Conservation (phyloP, 2,329 filamentous ascomycete genomes). For the Lithohypha guttulata region DNA sequence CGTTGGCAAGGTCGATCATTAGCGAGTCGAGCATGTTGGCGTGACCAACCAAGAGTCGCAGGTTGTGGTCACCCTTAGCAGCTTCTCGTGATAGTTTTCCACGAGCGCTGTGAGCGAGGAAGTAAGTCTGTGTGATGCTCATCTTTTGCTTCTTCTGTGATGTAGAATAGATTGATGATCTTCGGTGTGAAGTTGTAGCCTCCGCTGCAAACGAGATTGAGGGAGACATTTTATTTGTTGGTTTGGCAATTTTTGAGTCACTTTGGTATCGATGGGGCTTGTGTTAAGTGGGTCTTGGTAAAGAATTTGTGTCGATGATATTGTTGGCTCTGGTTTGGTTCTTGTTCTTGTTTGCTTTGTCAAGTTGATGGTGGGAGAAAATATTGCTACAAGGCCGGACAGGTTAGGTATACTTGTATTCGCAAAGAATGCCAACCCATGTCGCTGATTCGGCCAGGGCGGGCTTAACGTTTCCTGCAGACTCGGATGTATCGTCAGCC, state of each 20-base stretch:
- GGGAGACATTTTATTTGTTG: constrained; percentile 21
- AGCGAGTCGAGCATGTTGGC: constrained; percentile 94
- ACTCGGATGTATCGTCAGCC: not conserved
- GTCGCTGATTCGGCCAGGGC: not conserved
- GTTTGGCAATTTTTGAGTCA: constrained; percentile 14
- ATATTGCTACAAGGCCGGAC: not conserved
- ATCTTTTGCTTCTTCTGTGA: constrained; percentile 57
- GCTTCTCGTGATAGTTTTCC: constrained; percentile 93
- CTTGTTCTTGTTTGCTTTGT: constrained; percentile 3
- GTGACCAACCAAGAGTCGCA: constrained; percentile 89
- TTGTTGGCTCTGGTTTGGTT: not conserved
- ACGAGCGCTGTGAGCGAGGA: constrained; percentile 90
- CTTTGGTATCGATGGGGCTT: constrained; percentile 1
- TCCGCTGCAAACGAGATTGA: constrained; percentile 20
- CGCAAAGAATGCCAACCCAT: constrained; percentile 4
- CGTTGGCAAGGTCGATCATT: constrained; percentile 84
- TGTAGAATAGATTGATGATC: constrained; percentile 20
- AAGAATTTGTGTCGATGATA: not conserved
- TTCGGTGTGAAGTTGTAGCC: constrained; percentile 15
- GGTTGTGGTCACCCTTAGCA: constrained; percentile 81
- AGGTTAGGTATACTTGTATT: constrained; percentile 8
- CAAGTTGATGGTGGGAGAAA: not conserved
- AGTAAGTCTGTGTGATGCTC: constrained; percentile 98
- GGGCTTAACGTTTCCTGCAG: not conserved
- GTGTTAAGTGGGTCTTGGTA: not conserved